phyloP scores from a whole-genome alignment of 1,139 yeast species.

The Suhomyces anneliseae region DNA sequence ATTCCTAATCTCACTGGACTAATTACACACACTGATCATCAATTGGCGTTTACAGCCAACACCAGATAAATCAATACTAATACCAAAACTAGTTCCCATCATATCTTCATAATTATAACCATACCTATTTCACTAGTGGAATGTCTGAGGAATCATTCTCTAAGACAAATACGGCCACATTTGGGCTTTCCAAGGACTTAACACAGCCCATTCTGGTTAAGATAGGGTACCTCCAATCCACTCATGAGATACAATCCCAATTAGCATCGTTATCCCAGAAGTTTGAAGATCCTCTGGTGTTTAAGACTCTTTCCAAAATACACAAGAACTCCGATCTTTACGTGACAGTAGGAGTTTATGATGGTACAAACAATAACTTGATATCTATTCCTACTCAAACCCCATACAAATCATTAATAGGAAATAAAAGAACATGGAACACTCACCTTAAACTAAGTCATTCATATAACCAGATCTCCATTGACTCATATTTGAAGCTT shows the following conservation, averaged over 20 bases:
- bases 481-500: constrained; percentile 59
- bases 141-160: constrained; percentile 6
- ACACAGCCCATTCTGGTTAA: constrained; percentile 48
- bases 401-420: constrained; percentile 58
- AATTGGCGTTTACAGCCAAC: too few species aligned
- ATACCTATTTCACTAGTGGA: neutral
- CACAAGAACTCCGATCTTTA: constrained; percentile 59
- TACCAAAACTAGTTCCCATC: too few species aligned
- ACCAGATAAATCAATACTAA: too few species aligned
- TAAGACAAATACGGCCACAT: constrained; percentile 42
- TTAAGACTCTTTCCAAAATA: constrained; percentile 51
- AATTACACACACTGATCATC: too few species aligned
- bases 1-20: too few species aligned
- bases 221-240: constrained; percentile 18
- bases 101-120: too few species aligned
- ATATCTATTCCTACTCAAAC: constrained; percentile 70
- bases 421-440: constrained; percentile 43
- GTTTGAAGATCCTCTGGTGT: constrained; percentile 53
- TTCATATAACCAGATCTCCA: constrained; percentile 64
- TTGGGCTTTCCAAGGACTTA: constrained; percentile 76
- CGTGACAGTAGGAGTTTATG: constrained; percentile 60
- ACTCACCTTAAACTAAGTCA: constrained; percentile 73
- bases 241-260: constrained; percentile 8
- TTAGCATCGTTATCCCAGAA: constrained; percentile 42
- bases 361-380: constrained; percentile 55